A percentile compares a stretch with the other conserved stretches of the same genome.
Conservation (phyloP, 2,329 filamentous ascomycete genomes). For the Beauveria scarabaeidicola region DNA sequence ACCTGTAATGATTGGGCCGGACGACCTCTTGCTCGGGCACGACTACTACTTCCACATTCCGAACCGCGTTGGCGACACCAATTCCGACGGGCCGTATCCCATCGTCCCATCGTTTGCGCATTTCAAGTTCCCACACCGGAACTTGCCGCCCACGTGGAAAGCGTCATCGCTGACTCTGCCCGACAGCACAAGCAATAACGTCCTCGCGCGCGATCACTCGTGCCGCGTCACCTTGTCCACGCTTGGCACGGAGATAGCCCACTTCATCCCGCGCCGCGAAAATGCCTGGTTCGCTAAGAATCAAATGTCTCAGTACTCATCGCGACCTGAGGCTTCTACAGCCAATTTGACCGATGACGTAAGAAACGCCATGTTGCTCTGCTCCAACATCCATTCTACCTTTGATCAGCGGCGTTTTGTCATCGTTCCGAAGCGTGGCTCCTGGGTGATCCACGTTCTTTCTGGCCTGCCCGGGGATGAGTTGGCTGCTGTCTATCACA, state of each 20-base stretch:
- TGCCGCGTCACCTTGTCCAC: background rate
- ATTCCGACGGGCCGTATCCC: background rate
- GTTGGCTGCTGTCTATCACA: background rate
- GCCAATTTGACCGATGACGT: background rate
- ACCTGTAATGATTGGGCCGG: background rate
- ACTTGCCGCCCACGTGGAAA: background rate
- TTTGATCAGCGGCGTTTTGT: background rate
- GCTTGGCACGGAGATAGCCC: background rate
- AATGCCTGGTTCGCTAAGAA: background rate
- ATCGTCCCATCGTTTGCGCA: background rate
- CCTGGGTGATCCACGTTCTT: background rate
- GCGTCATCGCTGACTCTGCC: background rate
- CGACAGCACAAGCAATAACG: conserved; percentile 17
- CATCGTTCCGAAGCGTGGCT: background rate
- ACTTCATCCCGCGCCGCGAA: background rate
- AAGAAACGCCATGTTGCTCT: background rate
- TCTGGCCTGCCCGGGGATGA: background rate
- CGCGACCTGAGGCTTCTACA: background rate
- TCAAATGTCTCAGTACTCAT: background rate
- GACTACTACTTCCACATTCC: background rate
- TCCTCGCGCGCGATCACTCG: background rate
- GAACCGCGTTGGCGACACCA: background rate
- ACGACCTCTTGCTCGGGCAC: background rate
- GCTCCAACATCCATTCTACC: background rate
- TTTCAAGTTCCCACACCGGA: background rate